Evolutionary conservation across 1,139 yeast species (phyloP).

Genomic region (Kodamaea suecica): DNA sequence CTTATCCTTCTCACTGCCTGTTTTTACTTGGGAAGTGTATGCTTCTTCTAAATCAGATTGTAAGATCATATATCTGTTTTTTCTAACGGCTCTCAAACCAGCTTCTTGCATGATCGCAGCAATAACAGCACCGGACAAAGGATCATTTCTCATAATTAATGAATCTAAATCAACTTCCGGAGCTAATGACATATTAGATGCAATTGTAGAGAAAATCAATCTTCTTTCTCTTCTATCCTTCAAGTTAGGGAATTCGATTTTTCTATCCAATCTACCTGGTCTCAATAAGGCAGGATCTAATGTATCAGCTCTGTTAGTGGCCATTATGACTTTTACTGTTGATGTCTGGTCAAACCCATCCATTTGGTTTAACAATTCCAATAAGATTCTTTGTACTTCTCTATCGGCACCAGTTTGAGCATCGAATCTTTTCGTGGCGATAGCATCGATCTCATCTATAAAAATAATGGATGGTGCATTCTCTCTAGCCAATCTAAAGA

Average conservation of each 20-base stretch:
- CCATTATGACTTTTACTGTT: constrained; percentile 97
- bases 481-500: constrained; percentile 93
- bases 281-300: constrained; percentile 95
- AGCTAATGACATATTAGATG: constrained; percentile 96
- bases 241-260: constrained; percentile 93
- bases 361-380: constrained; percentile 96
- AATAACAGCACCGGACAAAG: constrained; percentile 94
- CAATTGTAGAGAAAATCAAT: constrained; percentile 90
- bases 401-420: constrained; percentile 99
- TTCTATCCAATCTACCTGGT: constrained; percentile 98
- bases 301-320: constrained; percentile 97
- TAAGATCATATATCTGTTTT: constrained; percentile 92
- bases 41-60: constrained; percentile 98
- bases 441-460: constrained; percentile 88
- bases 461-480: constrained; percentile 95
- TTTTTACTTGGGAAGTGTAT: constrained; percentile 91
- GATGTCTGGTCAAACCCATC: constrained; percentile 97
- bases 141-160: constrained; percentile 91
- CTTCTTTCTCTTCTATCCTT: constrained; percentile 98
- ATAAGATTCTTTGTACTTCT: constrained; percentile 96
- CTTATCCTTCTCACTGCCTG: constrained; percentile 93
- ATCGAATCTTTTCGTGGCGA: constrained; percentile 98
- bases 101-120: constrained; percentile 99
- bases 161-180: constrained; percentile 98
- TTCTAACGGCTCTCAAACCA: constrained; percentile 96